Base-by-base conservation (phyloP, 139 green algal genomes). In the Parachlorella kessleri region DNA sequence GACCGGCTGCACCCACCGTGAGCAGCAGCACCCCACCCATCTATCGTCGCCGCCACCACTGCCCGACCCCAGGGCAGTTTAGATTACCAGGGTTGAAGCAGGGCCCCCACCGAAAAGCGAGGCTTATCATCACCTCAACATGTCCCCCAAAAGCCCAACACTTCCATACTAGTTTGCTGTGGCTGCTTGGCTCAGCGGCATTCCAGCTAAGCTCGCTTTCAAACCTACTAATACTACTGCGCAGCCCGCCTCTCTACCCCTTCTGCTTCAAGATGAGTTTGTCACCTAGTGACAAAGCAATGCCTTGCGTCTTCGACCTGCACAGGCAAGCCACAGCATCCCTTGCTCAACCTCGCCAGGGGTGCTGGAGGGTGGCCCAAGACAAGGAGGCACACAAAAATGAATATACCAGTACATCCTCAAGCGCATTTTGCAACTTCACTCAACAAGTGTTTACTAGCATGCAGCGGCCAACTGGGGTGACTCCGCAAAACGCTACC, bases 191-290 rank as follows among this genome's bases (percentile, higher is more conserved):
- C n/a, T n/a, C n/a, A n/a, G n/a, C n/a, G n/a, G n/a, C n/a, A n/a
- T n/a, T n/a, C n/a, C n/a, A n/a, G n/a, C n/a, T n/a, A n/a, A n/a
- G n/a, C n/a, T n/a, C n/a, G n/a, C n/a, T n/a, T n/a, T n/a, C n/a
- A n/a, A n/a, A n/a, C n/a, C n/a, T n/a, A n/a, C n/a, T n/a, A n/a
- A n/a, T n/a, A n/a, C n/a, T n/a, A n/a, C n/a, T n/a, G n/a, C n/a
- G n/a, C n/a, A n/a, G n/a, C n/a, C n/a, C n/a, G n/a, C 14, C 48
- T 59, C 21, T 18, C 24, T 48, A 77, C 23, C 83, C 92, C 69
- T 97, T 98, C 84, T 98, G 95, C 89, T 98, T 98, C 36, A 99
- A 85, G 36, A 98, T 99, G 76, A 99, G 98, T 89, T 99, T 99
- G 87, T 99, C 97, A 0, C 96, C 96, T 32, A 99, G 87, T 10